Base-by-base conservation (phyloP, 352 stramenopile species). In the Phytopythium oedochilum region DNA sequence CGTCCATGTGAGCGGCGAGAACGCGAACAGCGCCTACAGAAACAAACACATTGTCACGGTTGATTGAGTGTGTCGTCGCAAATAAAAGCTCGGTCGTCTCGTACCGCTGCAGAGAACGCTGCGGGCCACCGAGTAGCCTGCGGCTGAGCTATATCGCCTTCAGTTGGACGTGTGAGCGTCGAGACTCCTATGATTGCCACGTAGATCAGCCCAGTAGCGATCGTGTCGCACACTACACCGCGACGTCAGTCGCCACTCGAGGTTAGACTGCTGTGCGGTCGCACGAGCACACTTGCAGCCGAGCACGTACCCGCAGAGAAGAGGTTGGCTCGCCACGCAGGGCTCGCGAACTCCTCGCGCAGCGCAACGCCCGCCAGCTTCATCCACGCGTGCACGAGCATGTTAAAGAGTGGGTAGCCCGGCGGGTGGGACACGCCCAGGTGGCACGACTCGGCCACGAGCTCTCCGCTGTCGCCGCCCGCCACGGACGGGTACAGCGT, bases 1-100 rank as follows among this genome's bases (percentile, higher is more conserved):
- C 51, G 93, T 93, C 96, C 96, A 99, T 11, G 96, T 83, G 20
- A 98, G 68, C 23, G 94, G 92, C 11, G 87, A 97, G 55, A 97
- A 97, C n/a, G 89, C 80, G 60, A 93, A 97, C 4, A 97, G 54
- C 18, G 77, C 73, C 72, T 82, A 73, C 18, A 61, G 20, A 17
- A 14, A 34, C 54, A 23, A 34, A 34, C 5, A 34, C 29, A 34
- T 34, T 10, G 29, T 10, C 29, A 34, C 29, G 29, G 10, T 10
- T 10, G 29, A 34, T 5, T 34, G 5, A 34, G 29, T 34, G 29
- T 10, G 29, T 34, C 29, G 29, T 5, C 32, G 15, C 7, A 36
- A 14, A 36, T 36, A 11, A n/a, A 55, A 31, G 44, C 5, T n/a
- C n/a, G n/a, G n/a, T n/a, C n/a, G n/a, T 11, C 14, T 62, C 62